These are phyloP conservation scores for Crataegus laevigata DNA, from an alignment of 306 rosid genomes.

Conservation along the genomic window DNA sequence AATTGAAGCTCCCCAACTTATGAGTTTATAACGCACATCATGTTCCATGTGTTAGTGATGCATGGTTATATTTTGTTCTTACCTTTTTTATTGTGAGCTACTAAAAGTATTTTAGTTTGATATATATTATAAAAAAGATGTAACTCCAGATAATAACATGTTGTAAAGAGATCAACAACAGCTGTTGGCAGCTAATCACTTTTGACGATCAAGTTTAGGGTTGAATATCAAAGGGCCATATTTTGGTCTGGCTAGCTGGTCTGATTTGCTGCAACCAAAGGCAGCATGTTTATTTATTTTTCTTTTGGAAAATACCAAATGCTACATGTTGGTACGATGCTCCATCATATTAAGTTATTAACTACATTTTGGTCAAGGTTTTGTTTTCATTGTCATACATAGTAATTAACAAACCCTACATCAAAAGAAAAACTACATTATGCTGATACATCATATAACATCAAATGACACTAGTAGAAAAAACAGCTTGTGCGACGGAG, in stretches of 20 bases:
- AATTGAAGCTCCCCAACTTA: too few relatives aligned
- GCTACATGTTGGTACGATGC: constrained; percentile 1
- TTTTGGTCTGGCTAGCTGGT: constrained; percentile 18
- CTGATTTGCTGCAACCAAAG: not conserved
- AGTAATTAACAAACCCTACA: not conserved
- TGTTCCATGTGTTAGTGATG: too few relatives aligned
- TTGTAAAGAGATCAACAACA: not conserved
- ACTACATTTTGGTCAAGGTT: not conserved
- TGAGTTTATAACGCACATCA: too few relatives aligned
- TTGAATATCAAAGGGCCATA: constrained; percentile 9
- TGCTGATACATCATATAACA: not conserved
- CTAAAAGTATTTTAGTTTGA: too few relatives aligned
- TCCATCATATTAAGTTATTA: not conserved
- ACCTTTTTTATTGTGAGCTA: not conserved
- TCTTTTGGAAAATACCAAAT: not conserved
- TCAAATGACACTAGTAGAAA: too few relatives aligned
- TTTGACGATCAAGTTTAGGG: not conserved
- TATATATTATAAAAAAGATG: too few relatives aligned
- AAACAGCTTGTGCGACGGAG: too few relatives aligned
- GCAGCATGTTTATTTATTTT: not conserved
- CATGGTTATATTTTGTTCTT: not conserved
- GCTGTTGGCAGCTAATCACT: not conserved
- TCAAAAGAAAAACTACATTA: not conserved
- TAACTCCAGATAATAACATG: not conserved
- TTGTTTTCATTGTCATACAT: constrained; percentile 2